Evolutionary conservation across 2,329 filamentous ascomycete genomes (phyloP).

Genomic region (Rhynchosporium agropyri): DNA sequence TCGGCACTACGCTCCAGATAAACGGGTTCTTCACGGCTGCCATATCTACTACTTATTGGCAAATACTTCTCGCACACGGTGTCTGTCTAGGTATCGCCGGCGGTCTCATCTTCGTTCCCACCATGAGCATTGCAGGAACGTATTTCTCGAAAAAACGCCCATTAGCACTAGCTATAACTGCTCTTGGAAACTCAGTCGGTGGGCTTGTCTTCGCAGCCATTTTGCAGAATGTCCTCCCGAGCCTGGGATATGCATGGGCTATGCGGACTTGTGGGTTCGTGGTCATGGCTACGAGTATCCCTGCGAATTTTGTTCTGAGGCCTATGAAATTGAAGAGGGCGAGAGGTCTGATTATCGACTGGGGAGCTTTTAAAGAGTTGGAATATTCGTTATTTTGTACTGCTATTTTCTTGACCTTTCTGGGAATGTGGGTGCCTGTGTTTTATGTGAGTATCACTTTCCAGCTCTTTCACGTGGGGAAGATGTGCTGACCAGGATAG

Average conservation of each 20-base stretch:
- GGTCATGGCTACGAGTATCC: slow-evolving; percentile 43
- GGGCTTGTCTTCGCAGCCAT: slow-evolving; percentile 66
- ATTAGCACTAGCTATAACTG: slow-evolving; percentile 44
- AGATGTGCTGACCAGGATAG: slow-evolving; percentile 14
- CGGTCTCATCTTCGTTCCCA: slow-evolving; percentile 49
- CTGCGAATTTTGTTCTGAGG: slow-evolving; percentile 44
- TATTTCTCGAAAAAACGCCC: slow-evolving; percentile 45
- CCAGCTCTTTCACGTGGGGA: neutral
- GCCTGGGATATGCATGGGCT: slow-evolving; percentile 49
- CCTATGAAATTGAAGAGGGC: slow-evolving; percentile 45
- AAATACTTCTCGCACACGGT: slow-evolving; percentile 50
- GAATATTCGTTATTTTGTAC: slow-evolving; percentile 49
- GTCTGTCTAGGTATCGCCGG: slow-evolving; percentile 50
- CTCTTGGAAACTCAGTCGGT: slow-evolving; percentile 60
- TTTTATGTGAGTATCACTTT: slow-evolving; percentile 28
- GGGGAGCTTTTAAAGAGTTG: slow-evolving; percentile 47
- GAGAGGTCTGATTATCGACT: slow-evolving; percentile 48
- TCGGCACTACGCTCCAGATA: slow-evolving; percentile 39
- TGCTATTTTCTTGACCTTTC: slow-evolving; percentile 41
- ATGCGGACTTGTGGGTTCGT: slow-evolving; percentile 50
- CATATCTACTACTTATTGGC: slow-evolving; percentile 47
- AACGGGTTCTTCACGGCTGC: slow-evolving; percentile 51
- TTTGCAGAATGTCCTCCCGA: slow-evolving; percentile 45
- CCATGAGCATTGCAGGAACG: slow-evolving; percentile 59
- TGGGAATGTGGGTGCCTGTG: slow-evolving; percentile 28